phyloP scores from a whole-genome alignment of 345 rosid genomes.

The Eucalyptus erythrocorys region DNA sequence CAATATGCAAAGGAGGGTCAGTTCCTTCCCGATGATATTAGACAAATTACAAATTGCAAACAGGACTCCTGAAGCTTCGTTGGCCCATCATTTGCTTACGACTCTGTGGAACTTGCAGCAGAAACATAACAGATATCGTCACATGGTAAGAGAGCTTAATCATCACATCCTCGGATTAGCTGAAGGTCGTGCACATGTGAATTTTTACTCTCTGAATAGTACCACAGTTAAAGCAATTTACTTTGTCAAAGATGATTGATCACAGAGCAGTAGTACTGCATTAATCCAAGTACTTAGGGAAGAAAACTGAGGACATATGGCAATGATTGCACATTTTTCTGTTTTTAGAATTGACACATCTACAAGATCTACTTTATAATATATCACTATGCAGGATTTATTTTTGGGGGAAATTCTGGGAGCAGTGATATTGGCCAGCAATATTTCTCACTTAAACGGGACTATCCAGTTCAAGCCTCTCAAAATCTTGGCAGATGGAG shows the following conservation, averaged over 20 bases:
- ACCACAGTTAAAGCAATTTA: neutral
- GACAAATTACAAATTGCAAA: constrained; percentile 2
- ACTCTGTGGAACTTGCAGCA: constrained; percentile 34
- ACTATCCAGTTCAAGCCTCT: constrained; percentile 17
- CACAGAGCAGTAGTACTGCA: neutral
- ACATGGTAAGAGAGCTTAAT: constrained; percentile 26
- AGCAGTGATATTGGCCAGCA: constrained; percentile 41
- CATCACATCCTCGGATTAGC: neutral
- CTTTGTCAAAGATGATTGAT: neutral
- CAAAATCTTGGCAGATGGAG: constrained; percentile 39
- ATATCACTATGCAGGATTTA: constrained; percentile 27
- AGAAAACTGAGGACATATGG: neutral
- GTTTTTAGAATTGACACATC: neutral
- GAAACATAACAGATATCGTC: constrained; percentile 42
- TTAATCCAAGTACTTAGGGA: neutral
- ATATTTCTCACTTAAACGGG: constrained; percentile 21
- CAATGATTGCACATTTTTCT: neutral
- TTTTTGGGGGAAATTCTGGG: constrained; percentile 83
- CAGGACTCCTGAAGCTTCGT: constrained; percentile 49
- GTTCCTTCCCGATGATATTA: constrained; percentile 26
- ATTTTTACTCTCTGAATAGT: neutral
- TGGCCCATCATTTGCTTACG: constrained; percentile 32
- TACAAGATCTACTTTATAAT: neutral
- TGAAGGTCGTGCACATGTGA: neutral
- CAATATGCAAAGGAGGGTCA: constrained; percentile 30